Evolutionary conservation across 2,329 filamentous ascomycete species (phyloP), one percentile per base, ranked within the genome.

Genomic region (Byssothecium circinans): DNA sequence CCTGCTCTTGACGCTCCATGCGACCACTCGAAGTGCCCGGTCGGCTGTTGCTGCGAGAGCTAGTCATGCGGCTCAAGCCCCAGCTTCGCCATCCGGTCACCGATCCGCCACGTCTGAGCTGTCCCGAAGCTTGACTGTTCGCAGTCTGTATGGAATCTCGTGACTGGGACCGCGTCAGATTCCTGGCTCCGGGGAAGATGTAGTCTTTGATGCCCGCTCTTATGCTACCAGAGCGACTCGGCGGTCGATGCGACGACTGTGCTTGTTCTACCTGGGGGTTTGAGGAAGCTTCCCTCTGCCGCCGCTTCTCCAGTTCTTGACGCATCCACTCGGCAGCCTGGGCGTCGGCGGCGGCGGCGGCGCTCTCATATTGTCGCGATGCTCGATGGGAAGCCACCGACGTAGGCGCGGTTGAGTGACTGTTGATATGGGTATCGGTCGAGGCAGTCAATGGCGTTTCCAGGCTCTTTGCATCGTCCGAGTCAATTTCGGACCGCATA

Each of bases 271-370:
- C 45, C 19, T 58, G 58, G 18, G 61, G 53, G 11, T 65, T 57
- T 1, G 57, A 52, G 8, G 50, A 52, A 10, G 50, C 47, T 7
- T 57, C 47, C 14, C 62, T 54, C 17, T 60, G 56, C 20, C 56
- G 58, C 38, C 69, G 64, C 56, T 70, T 76, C 42, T 74, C 74
- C 25, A 72, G 56, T 50, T 76, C 73, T 29, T 63, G 57, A 14
- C 68, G 69, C 72, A 76, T 75, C 74, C 74, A 75, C 32, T 75
- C 73, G 2, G 68, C 62, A 32, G 73, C 68, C 12, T 68, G 60
- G 8, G 68, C 62, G 41, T 75, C 72, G 18, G 70, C 64, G 35
- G 68, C 64, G n/a, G 68, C 66, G 2, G 64, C 59, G n/a, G 66
- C 61, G 30, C 50, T 60, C 2, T 67, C 53, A 11, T 67, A 56